Evolutionary conservation across 2,329 filamentous ascomycete genomes (phyloP).

Genomic region (Iodosphaeria phyllophila): DNA sequence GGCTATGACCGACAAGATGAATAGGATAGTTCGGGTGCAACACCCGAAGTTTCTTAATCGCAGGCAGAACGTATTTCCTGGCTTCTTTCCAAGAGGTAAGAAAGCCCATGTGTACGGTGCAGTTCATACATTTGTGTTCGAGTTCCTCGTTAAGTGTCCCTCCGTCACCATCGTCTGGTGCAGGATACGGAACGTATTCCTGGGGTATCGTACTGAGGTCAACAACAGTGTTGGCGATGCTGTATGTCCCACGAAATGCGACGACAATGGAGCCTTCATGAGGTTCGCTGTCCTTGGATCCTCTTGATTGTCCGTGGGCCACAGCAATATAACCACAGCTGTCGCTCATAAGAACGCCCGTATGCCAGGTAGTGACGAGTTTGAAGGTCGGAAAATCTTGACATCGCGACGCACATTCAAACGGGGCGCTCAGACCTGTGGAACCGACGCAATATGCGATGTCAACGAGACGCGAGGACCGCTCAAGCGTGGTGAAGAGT

Average conservation of each 20-base stretch:
- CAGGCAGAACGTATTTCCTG: constrained; percentile 46
- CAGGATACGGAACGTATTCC: constrained; percentile 74
- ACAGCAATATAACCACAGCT: constrained; percentile 87
- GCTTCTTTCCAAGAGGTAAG: constrained; percentile 68
- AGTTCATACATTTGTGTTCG: constrained; percentile 55
- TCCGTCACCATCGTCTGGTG: constrained; percentile 25
- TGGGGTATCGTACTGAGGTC: constrained; percentile 83
- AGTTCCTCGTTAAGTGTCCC: constrained; percentile 15
- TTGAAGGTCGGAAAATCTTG: constrained; percentile 65
- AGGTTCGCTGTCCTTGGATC: constrained; percentile 3
- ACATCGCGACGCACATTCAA: constrained; percentile 71
- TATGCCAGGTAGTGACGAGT: constrained; percentile 76
- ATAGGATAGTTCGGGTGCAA: constrained; percentile 54
- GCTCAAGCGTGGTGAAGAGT: constrained; percentile 69
- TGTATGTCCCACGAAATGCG: constrained; percentile 89
- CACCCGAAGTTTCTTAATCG: constrained; percentile 38
- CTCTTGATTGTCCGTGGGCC: constrained; percentile 36
- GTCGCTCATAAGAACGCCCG: constrained; percentile 69
- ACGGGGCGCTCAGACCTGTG: constrained; percentile 66
- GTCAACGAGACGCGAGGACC: constrained; percentile 79
- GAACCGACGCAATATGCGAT: constrained; percentile 86
- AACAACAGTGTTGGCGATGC: constrained; percentile 74
- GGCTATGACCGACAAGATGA: constrained; percentile 71
- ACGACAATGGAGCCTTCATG: constrained; percentile 43
- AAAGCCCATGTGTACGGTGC: constrained; percentile 86